Percentiles rank a stretch among this genome's conserved stretches.
phyloP scores from a whole-genome alignment of 345 rosid genomes.

The Corchorus olitorius region DNA sequence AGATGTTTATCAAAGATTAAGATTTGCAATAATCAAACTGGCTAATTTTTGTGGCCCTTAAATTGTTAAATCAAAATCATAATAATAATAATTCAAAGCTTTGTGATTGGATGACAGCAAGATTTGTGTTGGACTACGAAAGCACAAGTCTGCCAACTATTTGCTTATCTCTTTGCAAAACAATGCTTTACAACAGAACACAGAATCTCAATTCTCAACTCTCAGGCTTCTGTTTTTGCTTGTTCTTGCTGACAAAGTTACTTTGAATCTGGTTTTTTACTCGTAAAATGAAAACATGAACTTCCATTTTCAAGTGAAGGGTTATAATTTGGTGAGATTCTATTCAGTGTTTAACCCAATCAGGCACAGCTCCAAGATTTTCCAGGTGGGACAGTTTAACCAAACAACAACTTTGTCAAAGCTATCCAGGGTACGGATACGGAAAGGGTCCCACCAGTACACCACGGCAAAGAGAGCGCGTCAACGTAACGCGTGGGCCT shows the following conservation, averaged over 20 bases:
- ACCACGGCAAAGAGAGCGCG: background rate
- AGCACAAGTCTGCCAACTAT: background rate
- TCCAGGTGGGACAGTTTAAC: background rate
- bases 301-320: too few species aligned
- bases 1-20: background rate
- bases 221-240: too few species aligned
- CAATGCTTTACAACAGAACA: too few species aligned
- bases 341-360: background rate
- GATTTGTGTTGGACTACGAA: conserved; percentile 1
- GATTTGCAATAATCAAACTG: too few species aligned
- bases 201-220: too few species aligned
- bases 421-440: background rate
- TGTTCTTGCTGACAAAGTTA: too few species aligned
- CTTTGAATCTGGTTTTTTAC: too few species aligned
- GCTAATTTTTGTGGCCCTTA: background rate
- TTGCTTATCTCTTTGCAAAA: background rate
- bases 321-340: background rate
- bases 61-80: conserved; percentile 17
- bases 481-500: background rate
- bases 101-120: conserved; percentile 14
- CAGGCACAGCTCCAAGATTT: background rate
- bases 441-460: conserved; percentile 6
- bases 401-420: conserved; percentile 11
- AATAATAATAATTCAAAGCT: background rate
- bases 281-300: too few species aligned